These are phyloP conservation scores for Fragaria nilgerrensis DNA, from an alignment of 306 rosid genomes.

Conservation along the genomic window DNA sequence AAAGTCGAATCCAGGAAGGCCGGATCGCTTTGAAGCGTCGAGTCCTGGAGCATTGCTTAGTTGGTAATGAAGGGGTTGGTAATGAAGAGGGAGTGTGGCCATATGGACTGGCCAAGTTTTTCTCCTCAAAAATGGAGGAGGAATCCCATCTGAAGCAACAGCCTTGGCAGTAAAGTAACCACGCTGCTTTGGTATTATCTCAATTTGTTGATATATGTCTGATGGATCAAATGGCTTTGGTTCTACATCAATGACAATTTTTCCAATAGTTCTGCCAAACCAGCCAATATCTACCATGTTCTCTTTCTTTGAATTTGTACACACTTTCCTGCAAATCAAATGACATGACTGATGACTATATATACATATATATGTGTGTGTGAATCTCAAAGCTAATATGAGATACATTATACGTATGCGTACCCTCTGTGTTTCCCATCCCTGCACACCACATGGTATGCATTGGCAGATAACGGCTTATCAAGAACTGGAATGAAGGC, in stretches of 20 bases:
- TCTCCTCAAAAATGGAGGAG: constrained; percentile 45
- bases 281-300: constrained; percentile 16
- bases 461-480: constrained; percentile 60
- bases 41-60: constrained; percentile 55
- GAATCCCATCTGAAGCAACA: constrained; percentile 41
- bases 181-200: constrained; percentile 33
- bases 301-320: constrained; percentile 32
- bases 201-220: constrained; percentile 33
- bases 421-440: constrained; percentile 52
- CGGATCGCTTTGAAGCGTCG: constrained; percentile 33
- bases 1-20: constrained; percentile 37
- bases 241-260: constrained; percentile 5
- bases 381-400: too few relatives aligned
- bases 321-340: constrained; percentile 26
- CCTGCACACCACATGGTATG: constrained; percentile 50
- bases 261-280: not conserved
- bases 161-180: constrained; percentile 60
- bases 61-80: constrained; percentile 23
- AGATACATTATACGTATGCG: not conserved
- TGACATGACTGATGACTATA: not conserved
- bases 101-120: constrained; percentile 40
- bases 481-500: constrained; percentile 61
- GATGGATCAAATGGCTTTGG: constrained; percentile 32
- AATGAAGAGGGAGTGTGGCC: not conserved
- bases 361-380: too few relatives aligned